These are phyloP conservation scores for Yamadazyma dushanensis DNA, from an alignment of 1,139 yeast species.

Conservation along the genomic window DNA sequence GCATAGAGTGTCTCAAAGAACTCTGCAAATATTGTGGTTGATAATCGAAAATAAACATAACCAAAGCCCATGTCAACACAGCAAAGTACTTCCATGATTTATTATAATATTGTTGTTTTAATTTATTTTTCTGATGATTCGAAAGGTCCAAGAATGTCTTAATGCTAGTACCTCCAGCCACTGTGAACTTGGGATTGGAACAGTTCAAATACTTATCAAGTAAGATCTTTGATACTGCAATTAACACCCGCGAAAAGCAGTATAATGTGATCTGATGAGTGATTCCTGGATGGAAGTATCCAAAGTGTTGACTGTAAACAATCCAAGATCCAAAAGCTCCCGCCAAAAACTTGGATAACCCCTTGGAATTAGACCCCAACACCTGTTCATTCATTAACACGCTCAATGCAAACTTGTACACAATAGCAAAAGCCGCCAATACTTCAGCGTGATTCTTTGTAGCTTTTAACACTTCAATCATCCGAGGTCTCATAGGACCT, in stretches of 20 bases:
- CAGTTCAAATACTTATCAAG: conserved; percentile 40
- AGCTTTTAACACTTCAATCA: conserved; percentile 52
- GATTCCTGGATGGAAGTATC: conserved; percentile 49
- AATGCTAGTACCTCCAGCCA: conserved; percentile 14
- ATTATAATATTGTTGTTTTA: conserved; percentile 36
- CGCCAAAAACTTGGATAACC: conserved; percentile 51
- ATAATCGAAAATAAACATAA: conserved; percentile 67
- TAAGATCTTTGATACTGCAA: conserved; percentile 52
- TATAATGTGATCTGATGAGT: conserved; percentile 62
- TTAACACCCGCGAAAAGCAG: conserved; percentile 57
- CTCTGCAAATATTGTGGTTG: conserved; percentile 67
- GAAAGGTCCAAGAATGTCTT: conserved; percentile 28
- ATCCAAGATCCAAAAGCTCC: conserved; percentile 66
- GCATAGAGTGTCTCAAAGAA: conserved; percentile 70
- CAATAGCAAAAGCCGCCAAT: conserved; percentile 64
- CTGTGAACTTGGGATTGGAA: conserved; percentile 34
- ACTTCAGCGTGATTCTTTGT: conserved; percentile 68
- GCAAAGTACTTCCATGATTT: conserved; percentile 66
- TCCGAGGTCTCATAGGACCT: conserved; percentile 47
- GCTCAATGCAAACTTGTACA: conserved; percentile 49
- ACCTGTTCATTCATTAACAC: conserved; percentile 34
- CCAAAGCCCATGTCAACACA: conserved; percentile 72
- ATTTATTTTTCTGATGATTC: conserved; percentile 33
- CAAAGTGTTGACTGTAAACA: conserved; percentile 61
- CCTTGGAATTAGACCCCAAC: conserved; percentile 31